Evolutionary conservation across 768 basidiomycete genomes (phyloP).

Genomic region (Suillus ampliporus): DNA sequence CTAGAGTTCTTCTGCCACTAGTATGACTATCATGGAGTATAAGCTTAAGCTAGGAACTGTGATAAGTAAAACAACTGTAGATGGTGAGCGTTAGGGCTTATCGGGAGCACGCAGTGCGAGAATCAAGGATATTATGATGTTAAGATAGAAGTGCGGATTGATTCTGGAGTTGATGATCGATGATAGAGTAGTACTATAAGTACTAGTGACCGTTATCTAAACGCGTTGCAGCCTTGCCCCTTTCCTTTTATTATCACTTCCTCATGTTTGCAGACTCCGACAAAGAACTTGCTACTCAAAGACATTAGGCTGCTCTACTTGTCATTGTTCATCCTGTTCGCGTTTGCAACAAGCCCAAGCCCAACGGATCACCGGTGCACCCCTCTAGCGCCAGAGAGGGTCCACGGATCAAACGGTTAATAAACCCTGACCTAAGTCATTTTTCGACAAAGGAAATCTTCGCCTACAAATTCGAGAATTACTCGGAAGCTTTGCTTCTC

Average conservation of each 20-base stretch:
- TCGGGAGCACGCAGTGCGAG: no score
- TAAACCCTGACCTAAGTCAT: background rate
- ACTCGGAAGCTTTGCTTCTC: background rate
- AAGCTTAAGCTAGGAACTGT: no score
- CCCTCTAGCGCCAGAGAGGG: background rate
- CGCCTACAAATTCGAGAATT: constrained; percentile 1
- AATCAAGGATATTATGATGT: no score
- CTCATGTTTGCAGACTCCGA: background rate
- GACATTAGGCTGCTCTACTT: background rate
- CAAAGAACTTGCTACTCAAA: background rate
- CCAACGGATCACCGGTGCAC: background rate
- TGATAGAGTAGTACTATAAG: no score
- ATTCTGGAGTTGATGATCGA: no score
- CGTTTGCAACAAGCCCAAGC: background rate
- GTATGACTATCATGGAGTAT: no score
- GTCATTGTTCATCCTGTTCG: background rate
- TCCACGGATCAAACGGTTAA: constrained; percentile 2
- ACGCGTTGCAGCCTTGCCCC: constrained; percentile 5
- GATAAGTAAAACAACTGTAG: no score
- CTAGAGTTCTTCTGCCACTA: no score
- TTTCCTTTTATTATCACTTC: background rate
- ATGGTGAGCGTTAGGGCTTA: no score
- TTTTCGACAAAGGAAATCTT: background rate
- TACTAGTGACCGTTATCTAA: no score
- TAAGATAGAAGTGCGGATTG: no score